phyloP scores from a whole-genome alignment of 2,329 filamentous ascomycete genomes.

The Cladosporium velox region DNA sequence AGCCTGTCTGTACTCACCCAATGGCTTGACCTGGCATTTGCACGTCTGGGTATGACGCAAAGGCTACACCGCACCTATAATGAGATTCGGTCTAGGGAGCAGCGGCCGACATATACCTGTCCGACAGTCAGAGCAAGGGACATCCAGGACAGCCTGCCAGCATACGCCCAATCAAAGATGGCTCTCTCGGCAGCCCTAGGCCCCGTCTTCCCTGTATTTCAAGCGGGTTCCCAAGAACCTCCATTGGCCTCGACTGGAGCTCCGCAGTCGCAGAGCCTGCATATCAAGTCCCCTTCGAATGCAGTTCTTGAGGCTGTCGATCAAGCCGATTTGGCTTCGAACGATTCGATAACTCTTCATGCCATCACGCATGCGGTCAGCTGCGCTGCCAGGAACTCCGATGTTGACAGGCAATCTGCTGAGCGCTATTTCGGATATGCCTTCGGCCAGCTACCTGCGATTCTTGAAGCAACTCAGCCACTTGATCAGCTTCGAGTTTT shows the following conservation, averaged over 20 bases:
- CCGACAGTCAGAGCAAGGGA: neutral
- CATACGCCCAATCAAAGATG: neutral
- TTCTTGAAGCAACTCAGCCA: neutral
- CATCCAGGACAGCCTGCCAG: neutral
- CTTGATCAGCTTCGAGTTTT: neutral
- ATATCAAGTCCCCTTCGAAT: neutral
- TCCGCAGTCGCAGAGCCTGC: neutral
- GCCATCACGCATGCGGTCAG: constrained; percentile 1
- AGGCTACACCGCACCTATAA: constrained; percentile 11
- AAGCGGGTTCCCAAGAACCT: neutral
- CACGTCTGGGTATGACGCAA: neutral
- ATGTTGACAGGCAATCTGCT: neutral
- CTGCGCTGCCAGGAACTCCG: neutral
- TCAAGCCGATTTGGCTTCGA: neutral
- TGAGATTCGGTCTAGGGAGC: neutral
- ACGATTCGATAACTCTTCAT: neutral
- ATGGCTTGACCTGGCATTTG: constrained; percentile 17
- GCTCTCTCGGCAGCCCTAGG: neutral
- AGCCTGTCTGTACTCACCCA: constrained; percentile 12
- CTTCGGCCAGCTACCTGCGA: neutral
- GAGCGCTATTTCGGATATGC: constrained; percentile 8
- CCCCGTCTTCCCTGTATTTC: neutral
- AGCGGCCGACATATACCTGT: neutral
- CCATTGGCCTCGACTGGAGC: neutral
- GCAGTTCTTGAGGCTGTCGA: neutral